phyloP scores from a whole-genome alignment of 2,329 filamentous ascomycete species.

The Fusarium gaditjirri region DNA sequence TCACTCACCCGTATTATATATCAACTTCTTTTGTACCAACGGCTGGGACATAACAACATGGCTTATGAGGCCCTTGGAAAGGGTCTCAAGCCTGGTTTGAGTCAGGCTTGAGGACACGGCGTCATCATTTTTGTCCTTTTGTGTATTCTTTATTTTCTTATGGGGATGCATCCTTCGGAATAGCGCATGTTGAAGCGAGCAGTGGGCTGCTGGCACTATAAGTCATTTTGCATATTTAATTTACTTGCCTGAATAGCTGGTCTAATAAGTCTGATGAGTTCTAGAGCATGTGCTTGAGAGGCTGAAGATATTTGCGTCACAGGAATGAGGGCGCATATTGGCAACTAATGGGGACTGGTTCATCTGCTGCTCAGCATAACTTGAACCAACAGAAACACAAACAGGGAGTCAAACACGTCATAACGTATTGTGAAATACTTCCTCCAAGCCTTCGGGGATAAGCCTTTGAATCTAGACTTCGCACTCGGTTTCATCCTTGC shows the following conservation, averaged over 20 bases:
- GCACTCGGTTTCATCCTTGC: constrained; percentile 20
- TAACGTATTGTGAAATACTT: not conserved
- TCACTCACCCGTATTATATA: constrained; percentile 45
- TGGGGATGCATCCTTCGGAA: constrained; percentile 33
- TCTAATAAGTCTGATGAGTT: not conserved
- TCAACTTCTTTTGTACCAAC: constrained; percentile 43
- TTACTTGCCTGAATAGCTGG: constrained; percentile 32
- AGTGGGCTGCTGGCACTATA: constrained; percentile 41
- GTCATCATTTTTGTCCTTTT: constrained; percentile 29
- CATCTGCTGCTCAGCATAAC: not conserved
- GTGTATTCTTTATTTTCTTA: constrained; percentile 8
- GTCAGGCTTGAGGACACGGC: constrained; percentile 35
- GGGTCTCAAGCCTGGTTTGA: constrained; percentile 26
- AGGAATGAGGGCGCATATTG: constrained; percentile 4
- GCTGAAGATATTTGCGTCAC: not conserved
- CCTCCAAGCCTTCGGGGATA: not conserved
- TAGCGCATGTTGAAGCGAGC: constrained; percentile 35
- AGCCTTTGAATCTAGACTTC: not conserved
- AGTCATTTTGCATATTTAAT: constrained; percentile 40
- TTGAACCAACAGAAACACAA: not conserved
- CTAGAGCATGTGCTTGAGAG: not conserved
- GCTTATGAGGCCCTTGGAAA: constrained; percentile 19
- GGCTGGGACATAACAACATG: constrained; percentile 32
- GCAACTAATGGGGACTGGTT: not conserved
- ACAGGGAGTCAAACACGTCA: constrained; percentile 9